phyloP scores from a whole-genome alignment of 352 stramenopile species.

The Globisporangium nodosum region DNA sequence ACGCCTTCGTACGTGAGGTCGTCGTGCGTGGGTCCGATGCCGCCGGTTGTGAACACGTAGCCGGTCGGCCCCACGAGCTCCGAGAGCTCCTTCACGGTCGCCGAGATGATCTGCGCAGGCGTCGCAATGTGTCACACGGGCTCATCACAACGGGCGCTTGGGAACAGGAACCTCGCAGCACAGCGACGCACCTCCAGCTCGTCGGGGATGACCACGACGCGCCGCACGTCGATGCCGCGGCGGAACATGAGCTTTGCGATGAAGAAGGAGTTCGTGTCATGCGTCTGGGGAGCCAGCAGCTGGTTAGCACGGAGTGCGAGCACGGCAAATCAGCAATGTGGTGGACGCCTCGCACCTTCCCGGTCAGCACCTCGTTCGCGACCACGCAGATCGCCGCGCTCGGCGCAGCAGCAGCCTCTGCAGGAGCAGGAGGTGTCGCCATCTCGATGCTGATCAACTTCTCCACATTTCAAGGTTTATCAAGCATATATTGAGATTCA shows the following conservation, averaged over 20 bases:
- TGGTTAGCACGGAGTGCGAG: neutral
- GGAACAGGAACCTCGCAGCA: neutral
- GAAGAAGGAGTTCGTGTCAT: constrained; percentile 85
- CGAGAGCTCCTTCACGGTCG: constrained; percentile 69
- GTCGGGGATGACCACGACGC: constrained; percentile 74
- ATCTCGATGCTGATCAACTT: neutral
- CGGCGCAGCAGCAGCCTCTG: constrained; percentile 11
- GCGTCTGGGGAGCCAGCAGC: constrained; percentile 30
- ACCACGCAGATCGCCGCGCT: constrained; percentile 76
- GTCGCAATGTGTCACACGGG: neutral
- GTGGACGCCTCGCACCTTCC: constrained; percentile 40
- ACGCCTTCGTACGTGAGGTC: constrained; percentile 87
- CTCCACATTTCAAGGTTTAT: too few relatives aligned
- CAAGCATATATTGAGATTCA: too few relatives aligned
- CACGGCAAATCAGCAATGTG: neutral
- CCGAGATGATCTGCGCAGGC: constrained; percentile 46
- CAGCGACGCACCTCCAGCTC: constrained; percentile 46
- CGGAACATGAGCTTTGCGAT: constrained; percentile 78
- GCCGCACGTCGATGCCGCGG: constrained; percentile 70
- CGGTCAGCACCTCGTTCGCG: constrained; percentile 79
- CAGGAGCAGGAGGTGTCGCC: neutral
- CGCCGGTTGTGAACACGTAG: constrained; percentile 84
- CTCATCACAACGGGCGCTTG: neutral
- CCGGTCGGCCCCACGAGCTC: constrained; percentile 63
- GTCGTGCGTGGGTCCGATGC: constrained; percentile 82